Evolutionary conservation across 2,329 filamentous ascomycete genomes (phyloP).

Genomic region (Venturia nashicola): DNA sequence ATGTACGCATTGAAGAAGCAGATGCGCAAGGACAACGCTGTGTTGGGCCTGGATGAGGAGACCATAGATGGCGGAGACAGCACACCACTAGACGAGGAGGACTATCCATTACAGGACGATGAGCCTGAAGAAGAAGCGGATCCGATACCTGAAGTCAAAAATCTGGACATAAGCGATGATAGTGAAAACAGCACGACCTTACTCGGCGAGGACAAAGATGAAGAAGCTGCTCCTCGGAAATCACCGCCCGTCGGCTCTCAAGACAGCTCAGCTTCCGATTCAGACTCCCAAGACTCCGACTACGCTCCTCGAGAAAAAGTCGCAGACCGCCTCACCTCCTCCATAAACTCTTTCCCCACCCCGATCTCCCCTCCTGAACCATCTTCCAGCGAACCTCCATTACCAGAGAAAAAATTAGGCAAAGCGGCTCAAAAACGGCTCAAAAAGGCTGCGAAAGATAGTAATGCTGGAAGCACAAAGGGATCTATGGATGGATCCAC

Average conservation of each 20-base stretch:
- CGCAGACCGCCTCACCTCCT: conserved; percentile 20
- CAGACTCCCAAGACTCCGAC: conserved; percentile 16
- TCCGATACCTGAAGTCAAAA: conserved; percentile 14
- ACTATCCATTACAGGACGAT: conserved; percentile 12
- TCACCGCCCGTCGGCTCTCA: background rate
- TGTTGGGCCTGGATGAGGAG: conserved; percentile 36
- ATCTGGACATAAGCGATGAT: conserved; percentile 13
- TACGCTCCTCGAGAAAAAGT: conserved; percentile 25
- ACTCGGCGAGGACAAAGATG: conserved; percentile 8
- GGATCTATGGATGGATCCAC: background rate
- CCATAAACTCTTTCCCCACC: conserved; percentile 3
- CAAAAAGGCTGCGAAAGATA: conserved; percentile 30
- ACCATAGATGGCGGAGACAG: conserved; percentile 21
- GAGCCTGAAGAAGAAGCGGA: conserved; percentile 15
- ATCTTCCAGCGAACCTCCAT: conserved; percentile 12
- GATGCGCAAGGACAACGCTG: conserved; percentile 69
- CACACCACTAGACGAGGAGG: conserved; percentile 19
- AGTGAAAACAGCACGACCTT: conserved; percentile 9
- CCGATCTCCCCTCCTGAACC: conserved; percentile 8
- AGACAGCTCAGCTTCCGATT: background rate
- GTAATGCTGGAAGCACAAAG: conserved; percentile 14
- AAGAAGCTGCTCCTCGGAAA: conserved; percentile 2
- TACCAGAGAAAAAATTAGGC: conserved; percentile 24
- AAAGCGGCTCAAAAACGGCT: conserved; percentile 36
- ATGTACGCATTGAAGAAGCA: conserved; percentile 67